Conservation (phyloP, 768 basidiomycete genomes). For the Stropharia rugosoannulata region DNA sequence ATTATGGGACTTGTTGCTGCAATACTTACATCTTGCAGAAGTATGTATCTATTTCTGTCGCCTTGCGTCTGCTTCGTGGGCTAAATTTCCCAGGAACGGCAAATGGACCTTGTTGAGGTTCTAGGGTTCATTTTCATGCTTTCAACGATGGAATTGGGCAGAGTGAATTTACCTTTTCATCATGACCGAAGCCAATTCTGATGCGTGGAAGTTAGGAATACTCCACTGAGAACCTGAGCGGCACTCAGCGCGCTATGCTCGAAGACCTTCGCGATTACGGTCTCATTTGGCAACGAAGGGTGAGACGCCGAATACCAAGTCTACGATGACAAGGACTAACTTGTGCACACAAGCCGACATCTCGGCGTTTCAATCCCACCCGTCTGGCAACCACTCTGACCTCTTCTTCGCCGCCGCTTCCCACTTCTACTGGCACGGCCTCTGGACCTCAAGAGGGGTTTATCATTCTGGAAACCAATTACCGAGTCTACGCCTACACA, state of each 20-base stretch:
- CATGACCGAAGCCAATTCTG: constrained; percentile 13
- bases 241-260: constrained; percentile 83
- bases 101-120: constrained; percentile 92
- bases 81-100: constrained; percentile 57
- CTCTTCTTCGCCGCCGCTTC: constrained; percentile 81
- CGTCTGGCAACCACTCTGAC: constrained; percentile 93
- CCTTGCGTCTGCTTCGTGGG: constrained; percentile 16
- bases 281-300: constrained; percentile 84
- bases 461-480: constrained; percentile 97
- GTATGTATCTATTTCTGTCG: constrained; percentile 36
- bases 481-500: constrained; percentile 97
- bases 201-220: constrained; percentile 65
- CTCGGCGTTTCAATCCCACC: constrained; percentile 89
- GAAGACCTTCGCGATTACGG: constrained; percentile 95
- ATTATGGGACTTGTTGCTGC: constrained; percentile 90
- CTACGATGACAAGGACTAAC: constrained; percentile 22
- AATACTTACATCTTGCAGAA: constrained; percentile 86
- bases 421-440: constrained; percentile 56
- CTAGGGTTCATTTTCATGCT: constrained; percentile 96
- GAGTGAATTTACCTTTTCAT: constrained; percentile 42
- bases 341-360: constrained; percentile 50
- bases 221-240: constrained; percentile 75
- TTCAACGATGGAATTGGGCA: constrained; percentile 92
- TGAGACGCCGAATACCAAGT: constrained; percentile 31
- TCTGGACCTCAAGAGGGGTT: constrained; percentile 78